Evolutionary conservation across 805 yeast genomes (phyloP).

Genomic region (Nakazawaea ishiwadae): DNA sequence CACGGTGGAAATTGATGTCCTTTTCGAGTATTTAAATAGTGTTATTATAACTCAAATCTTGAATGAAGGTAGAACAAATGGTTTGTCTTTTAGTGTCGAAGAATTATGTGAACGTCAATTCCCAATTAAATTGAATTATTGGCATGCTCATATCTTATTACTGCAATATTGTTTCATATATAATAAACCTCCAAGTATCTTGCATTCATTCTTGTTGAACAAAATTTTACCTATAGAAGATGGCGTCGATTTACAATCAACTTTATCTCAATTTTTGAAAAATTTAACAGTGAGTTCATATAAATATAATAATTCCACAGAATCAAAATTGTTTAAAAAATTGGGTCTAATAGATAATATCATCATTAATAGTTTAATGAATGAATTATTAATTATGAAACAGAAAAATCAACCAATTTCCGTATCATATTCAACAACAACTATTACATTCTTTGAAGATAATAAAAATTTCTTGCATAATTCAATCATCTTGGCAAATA

Average conservation of each 20-base stretch:
- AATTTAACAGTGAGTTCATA: constrained; percentile 22
- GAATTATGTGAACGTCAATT: constrained; percentile 14
- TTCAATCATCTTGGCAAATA: constrained; percentile 48
- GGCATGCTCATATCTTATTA: constrained; percentile 45
- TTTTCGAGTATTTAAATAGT: constrained; percentile 46
- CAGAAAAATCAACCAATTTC: neutral
- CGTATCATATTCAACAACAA: constrained; percentile 13
- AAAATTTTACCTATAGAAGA: constrained; percentile 22
- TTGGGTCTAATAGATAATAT: constrained; percentile 19
- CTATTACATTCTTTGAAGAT: constrained; percentile 20
- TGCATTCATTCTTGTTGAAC: constrained; percentile 25
- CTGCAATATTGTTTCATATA: constrained; percentile 36
- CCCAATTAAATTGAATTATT: constrained; percentile 27
- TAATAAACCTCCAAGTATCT: constrained; percentile 36
- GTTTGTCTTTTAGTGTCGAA: constrained; percentile 7
- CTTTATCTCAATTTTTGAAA: constrained; percentile 20
- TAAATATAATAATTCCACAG: neutral
- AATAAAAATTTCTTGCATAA: constrained; percentile 44
- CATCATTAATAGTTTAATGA: constrained; percentile 26
- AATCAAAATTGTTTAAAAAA: constrained; percentile 16
- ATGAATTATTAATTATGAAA: constrained; percentile 26
- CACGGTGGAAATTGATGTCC: constrained; percentile 37
- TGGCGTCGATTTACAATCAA: constrained; percentile 9
- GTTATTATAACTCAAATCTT: constrained; percentile 37
- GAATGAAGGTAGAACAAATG: constrained; percentile 20